phyloP scores from a whole-genome alignment of 2,329 filamentous ascomycete species.

The Exophiala phaeomuriformis region DNA sequence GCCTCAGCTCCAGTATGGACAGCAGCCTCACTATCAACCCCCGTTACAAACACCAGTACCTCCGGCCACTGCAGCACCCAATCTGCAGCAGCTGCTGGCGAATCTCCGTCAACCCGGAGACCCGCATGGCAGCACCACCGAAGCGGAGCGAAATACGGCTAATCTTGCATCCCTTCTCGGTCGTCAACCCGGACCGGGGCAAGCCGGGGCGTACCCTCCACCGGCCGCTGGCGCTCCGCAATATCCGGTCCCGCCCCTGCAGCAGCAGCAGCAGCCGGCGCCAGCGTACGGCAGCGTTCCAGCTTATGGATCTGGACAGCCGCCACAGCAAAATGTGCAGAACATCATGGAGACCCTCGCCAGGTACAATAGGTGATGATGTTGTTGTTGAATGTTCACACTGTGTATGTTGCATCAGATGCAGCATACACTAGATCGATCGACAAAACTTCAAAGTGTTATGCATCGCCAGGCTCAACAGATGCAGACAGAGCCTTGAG shows the following conservation, averaged over 20 bases:
- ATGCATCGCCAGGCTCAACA: too few relatives aligned
- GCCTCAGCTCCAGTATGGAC: constrained; percentile 17
- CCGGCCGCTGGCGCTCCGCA: constrained; percentile 8
- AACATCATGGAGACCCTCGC: constrained; percentile 43
- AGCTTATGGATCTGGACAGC: constrained; percentile 27
- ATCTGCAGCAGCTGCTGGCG: constrained; percentile 26
- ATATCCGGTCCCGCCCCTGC: not conserved
- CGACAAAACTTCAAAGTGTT: too few relatives aligned
- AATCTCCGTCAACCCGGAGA: constrained; percentile 25
- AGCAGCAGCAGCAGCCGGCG: constrained; percentile 8
- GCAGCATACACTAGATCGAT: too few relatives aligned
- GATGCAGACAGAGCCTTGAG: too few relatives aligned
- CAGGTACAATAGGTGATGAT: constrained; percentile 40
- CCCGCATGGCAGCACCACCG: constrained; percentile 27
- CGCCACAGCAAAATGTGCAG: constrained; percentile 39
- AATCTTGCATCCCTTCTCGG: constrained; percentile 39
- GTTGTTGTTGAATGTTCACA: not conserved
- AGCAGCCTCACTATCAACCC: constrained; percentile 14
- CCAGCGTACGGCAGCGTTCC: constrained; percentile 19
- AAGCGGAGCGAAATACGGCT: constrained; percentile 31
- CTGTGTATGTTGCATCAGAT: too few relatives aligned
- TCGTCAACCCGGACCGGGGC: constrained; percentile 32
- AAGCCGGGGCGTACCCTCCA: constrained; percentile 7
- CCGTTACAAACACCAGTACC: constrained; percentile 13
- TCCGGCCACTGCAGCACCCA: constrained; percentile 16